Base-by-base conservation (phyloP, 1,284 basidiomycete genomes). In the Erythrobasidium hasegawianum region DNA sequence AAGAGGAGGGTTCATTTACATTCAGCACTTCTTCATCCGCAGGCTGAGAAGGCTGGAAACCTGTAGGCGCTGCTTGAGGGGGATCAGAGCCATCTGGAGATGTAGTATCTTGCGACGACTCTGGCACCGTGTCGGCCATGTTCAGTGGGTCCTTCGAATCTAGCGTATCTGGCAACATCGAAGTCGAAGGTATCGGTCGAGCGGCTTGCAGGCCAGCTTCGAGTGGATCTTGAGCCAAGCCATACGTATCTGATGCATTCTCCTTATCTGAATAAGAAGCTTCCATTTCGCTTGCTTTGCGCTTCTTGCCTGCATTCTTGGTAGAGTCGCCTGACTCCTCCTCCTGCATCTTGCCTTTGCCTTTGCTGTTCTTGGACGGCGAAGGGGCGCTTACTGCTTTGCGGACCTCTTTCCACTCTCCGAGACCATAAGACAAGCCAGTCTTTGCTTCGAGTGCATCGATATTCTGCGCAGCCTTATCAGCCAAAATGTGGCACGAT, bases 371-470 rank as follows among this genome's bases (percentile, higher is more conserved):
- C 27, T 57, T 29, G 27, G 26, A 33, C 33, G 33, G 33, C 33
- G 33, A 33, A 4, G 33, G 33, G 22, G 57, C 40, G 11, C 27
- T 41, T 22, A 58, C 64, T 24, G 55, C n/a, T n/a, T 56, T 26
- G 27, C 49, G 50, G 18, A 40, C 40, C 56, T 59, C 39, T 45
- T 59, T 56, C 56, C 64, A 59, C 55, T 65, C 57, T 18, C 57
- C 67, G n/a, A 90, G 81, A 26, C 88, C 88, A 71, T 88, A 89
- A 0, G 84, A 84, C 7, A 96, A 82, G 3, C 92, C 92, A 13
- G 85, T 87, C 74, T 91, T 90, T 68, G 81, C 81, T 75, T 96
- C 92, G 57, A 97, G 84, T 14, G 86, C 87, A 75, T 97, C 92
- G 69, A 96, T 94, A 78, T 95, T 94, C 72, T 73, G 59, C 22